A percentile compares a stretch with the other conserved stretches of the same genome.
phyloP scores from a whole-genome alignment of 192 early-diverging fungal genomes.

The Phlyctochytrium arcticum region DNA sequence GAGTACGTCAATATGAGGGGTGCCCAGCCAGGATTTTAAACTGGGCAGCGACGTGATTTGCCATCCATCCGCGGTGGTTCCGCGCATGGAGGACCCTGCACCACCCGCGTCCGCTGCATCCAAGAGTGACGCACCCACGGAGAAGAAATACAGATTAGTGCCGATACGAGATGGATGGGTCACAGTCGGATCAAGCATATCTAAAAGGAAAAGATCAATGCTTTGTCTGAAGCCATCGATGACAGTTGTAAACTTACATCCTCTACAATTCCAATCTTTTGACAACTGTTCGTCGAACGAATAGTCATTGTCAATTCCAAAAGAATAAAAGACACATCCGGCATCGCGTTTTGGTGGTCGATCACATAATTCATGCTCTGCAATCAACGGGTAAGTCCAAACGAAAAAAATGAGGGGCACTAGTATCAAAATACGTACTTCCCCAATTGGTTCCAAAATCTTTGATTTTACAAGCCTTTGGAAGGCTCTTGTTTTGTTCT shows the following conservation, averaged over 20 bases:
- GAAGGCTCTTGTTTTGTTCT: not conserved
- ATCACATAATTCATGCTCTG: conserved; percentile 21
- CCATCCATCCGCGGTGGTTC: not conserved
- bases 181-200: not conserved
- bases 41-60: conserved; percentile 5
- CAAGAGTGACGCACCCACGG: not conserved
- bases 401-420: not conserved
- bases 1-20: not conserved
- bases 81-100: not conserved
- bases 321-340: not conserved
- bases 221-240: not conserved
- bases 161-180: not conserved
- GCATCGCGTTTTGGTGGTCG: not conserved
- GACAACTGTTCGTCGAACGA: not conserved
- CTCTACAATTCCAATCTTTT: not conserved
- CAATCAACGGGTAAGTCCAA: not conserved
- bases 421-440: not conserved
- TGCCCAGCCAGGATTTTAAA: not conserved
- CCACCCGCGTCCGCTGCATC: not conserved
- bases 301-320: not conserved
- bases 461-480: not conserved
- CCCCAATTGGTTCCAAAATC: not conserved
- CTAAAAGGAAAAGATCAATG: not conserved
- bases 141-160: not conserved
- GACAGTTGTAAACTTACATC: not conserved